phyloP scores from a whole-genome alignment of 73 alveolate genomes.

The Breviolum minutum region DNA sequence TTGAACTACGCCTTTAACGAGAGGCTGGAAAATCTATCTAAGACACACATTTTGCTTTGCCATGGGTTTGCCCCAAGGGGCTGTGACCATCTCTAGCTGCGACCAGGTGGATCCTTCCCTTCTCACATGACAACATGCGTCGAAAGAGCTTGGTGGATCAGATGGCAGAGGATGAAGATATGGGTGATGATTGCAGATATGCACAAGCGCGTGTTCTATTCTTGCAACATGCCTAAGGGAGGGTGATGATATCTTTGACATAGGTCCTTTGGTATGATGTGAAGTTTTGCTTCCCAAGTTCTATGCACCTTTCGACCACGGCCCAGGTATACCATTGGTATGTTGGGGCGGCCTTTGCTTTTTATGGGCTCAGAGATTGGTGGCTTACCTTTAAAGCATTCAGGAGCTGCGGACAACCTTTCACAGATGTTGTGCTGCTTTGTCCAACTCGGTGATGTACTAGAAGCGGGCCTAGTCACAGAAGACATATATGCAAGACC shows the following conservation, averaged over 20 bases:
- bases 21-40: neutral
- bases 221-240: neutral
- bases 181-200: conserved; percentile 50
- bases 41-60: neutral
- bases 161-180: conserved; percentile 33
- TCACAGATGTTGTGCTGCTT: neutral
- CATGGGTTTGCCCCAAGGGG: neutral
- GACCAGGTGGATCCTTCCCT: conserved; percentile 79
- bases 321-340: conserved; percentile 77
- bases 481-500: too few relatives aligned
- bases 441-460: too few relatives aligned
- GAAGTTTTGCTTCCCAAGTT: neutral
- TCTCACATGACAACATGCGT: conserved; percentile 87
- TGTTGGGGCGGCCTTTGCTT: conserved; percentile 93
- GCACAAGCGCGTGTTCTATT: conserved; percentile 77
- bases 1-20: conserved; percentile 77
- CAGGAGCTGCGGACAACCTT: neutral
- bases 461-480: too few relatives aligned
- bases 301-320: neutral
- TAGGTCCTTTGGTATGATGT: neutral
- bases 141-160: conserved; percentile 92
- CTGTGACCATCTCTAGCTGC: neutral
- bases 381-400: neutral
- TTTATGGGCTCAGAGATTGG: conserved; percentile 96
- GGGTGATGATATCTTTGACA: neutral